Evolutionary conservation across 495 filamentous ascomycete genomes (phyloP), one percentile per base, ranked within the genome.

Genomic region (Penicillium egyptiacum): DNA sequence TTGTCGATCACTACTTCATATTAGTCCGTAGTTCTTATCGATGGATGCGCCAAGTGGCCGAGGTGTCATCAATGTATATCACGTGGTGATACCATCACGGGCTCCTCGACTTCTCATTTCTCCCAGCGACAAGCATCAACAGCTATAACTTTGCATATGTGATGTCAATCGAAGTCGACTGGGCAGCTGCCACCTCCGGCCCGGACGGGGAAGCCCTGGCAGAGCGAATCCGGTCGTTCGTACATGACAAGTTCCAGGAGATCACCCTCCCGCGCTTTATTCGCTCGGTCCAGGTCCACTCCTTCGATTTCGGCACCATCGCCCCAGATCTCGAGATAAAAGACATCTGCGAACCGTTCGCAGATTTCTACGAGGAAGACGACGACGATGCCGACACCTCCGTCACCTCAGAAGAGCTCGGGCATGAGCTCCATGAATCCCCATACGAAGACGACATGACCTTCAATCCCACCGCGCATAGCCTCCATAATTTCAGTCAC

Each of bases 101-200:
- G 12, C 26, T 25, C 31, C 20, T 4, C 22, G 19, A 30, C 43
- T n/a, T 55, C 53, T 43, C 1, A 5, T 19, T 17, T 40, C 22
- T 55, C 30, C n/a, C 28, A 20, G 12, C 14, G 10, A 55, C 5
- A 53, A 33, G 50, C 49, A 55, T 43, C 50, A 50, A 41, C 5
- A 33, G 28, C 31, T 46, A 41, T 55, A 25, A 45, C 41, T 14
- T 46, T 35, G 69, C 70, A 72, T 59, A 77, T 79, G 78, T 77
- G 59, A 98, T 99, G 94, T 98, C 94, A 58, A 92, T 99, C 75
- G 91, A 96, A 63, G 86, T 99, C 65, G 88, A 96, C 77, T 99
- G 94, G 94, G 85, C 88, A 62, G 87, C 88, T 48, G 82, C 97
- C 67, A 97, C 93, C n/a, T 83, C 85, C 39, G 94, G 93, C 16